Base-by-base conservation (phyloP, 139 green algal species). In the Microglena sp. region DNA sequence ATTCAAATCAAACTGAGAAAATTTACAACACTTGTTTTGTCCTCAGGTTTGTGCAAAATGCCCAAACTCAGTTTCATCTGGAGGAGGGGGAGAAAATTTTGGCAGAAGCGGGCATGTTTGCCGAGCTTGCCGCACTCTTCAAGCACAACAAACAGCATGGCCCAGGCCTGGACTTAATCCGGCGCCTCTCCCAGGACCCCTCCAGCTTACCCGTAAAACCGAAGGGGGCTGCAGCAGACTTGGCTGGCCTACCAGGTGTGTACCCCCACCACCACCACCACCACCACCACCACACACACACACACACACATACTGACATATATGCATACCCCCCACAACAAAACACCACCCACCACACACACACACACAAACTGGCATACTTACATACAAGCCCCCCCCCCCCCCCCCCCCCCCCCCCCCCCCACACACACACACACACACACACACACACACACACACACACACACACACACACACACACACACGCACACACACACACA, bases 111-210 rank as follows among this genome's bases (percentile, higher is more conserved):
- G 84, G 88, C 18, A 76, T 81, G 27, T 96, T 91, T 70, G 81
- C 82, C 30, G 90, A 96, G 80, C 83, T 96, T 45, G 82, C 89
- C 18, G 82, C 83, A 11, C 63, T 96, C 66, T 93, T 90, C 69
- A 81, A 85, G 61, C n/a, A n/a, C 31, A 63, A 77, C 34, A 70
- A 76, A 4, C 29, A 55, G 24, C 80, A 87, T 63, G 64, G 61
- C 34, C 30, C 82, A 29, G 89, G 84, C 0, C 67, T 95, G 60
- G 76, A 86, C 33, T 74, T 95, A 50, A 72, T 95, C 63, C 65
- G 76, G 6, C 35, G 55, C 22, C 70, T 91, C 31, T 88, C 79
- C 31, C 72, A 87, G 71, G 33, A 60, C 1, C 73, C 73, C 18
- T 65, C 29, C 5, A 21, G 2, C 22, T 60, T 86, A 44, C 4